Base-by-base conservation (phyloP, 208 protist genomes). In the Crithidia acanthocephali region DNA sequence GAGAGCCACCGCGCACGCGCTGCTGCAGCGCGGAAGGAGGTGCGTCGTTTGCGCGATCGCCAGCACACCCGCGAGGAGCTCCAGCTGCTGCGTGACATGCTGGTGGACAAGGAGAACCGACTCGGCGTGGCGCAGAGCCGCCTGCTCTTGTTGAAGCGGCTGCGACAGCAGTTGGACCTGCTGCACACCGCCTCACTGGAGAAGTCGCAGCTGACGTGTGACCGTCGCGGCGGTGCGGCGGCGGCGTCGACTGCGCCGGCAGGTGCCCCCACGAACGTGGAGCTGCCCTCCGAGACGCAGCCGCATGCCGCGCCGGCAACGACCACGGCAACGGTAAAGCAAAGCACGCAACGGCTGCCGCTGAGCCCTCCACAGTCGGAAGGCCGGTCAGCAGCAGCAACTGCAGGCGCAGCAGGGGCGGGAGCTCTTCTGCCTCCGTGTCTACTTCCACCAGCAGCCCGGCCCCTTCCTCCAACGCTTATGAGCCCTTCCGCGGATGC, bases 81-180 rank as follows among this genome's bases (percentile, higher is more conserved):
- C n/a, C 74, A 80, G 33, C 73, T 89, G 48, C 62, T 93, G 51
- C 67, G 68, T 5, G 74, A 81, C 28, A 93, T 93, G 87, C 65
- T 84, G 37, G 33, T 68, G 16, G 85, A 93, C 52, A 83, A 81
- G 66, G 76, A 80, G 63, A 81, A 81, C 42, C 79, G 72, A 33
- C 72, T 90, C 9, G 37, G 55, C 10, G 60, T 75, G 20, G 57
- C 77, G 40, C 73, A 81, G 57, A 47, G 22, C n/a, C 74, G 74
- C 6, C 83, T 80, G 2, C 55, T 80, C 1, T 56, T 68, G n/a
- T 66, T 90, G 53, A 55, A 73, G 50, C 53, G 45, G n/a, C 69
- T 81, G 45, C 87, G 71, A 66, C 70, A 74, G 40, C 79, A 71
- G 55, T 58, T 74, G 37, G 76, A 83, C 57, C 65, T 83, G 16